Base-by-base conservation (phyloP, 208 protist species). In the Trypanosoma brucei region DNA sequence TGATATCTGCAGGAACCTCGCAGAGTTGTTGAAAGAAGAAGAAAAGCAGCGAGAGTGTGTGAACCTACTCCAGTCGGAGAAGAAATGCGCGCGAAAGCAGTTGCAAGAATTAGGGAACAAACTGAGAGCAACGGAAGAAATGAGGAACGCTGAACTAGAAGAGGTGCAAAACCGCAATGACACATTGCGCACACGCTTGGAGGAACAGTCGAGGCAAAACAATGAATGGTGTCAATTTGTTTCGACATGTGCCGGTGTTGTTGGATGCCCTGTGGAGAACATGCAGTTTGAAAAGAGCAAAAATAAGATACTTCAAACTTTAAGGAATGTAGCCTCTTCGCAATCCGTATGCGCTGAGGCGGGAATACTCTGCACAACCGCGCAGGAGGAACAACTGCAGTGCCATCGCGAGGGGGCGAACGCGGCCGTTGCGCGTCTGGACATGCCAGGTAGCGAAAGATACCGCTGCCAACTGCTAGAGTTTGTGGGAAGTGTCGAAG, bases 1-100 rank as follows among this genome's bases (percentile, higher is more conserved):
- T 8, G 56, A 61, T n/a, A n/a, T 69, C 42, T 62, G 38, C 45
- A 36, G 14, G 45, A 62, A 58, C 40, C 7, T 69, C 8, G 40
- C 54, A 30, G 46, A 61, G n/a, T 5, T 69, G 38, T 9, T 69
- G 2, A 45, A 33, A 34, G n/a, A 45, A 22, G 4, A 58, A 9
- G 22, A 30, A 2, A 37, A 49, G 36, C 35, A 45, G n/a, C 14
- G 30, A 35, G 56, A 57, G 4, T 7, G 38, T 8, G 38, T 57
- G 14, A 62, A 57, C 30, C 4, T 58, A 13, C 31, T 68, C 3
- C 54, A 68, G 22, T 13, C 55, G 37, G 54, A 60, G 39, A 31
- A n/a, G 42, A 55, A 60, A 35, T 30, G 35, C 3, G 13, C 11
- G 5, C 42, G 55, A 35, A 50, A 60, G 33, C n/a, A 59, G 22